Conservation (phyloP, 2,329 filamentous ascomycete species). For the Epichloe elymi region DNA sequence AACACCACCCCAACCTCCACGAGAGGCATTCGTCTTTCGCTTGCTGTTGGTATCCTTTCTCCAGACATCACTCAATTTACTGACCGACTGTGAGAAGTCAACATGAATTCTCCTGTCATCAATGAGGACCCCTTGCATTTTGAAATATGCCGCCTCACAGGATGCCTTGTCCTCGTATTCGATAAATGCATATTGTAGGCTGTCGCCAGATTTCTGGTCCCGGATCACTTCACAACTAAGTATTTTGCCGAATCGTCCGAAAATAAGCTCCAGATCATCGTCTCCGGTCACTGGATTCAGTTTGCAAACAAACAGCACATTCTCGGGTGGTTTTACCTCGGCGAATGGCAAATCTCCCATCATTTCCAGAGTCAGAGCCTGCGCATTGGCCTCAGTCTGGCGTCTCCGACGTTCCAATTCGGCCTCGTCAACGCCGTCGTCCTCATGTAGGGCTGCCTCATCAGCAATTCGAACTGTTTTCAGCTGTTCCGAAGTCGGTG, state of each 20-base stretch:
- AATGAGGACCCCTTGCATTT: slow-evolving; percentile 96
- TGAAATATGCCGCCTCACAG: slow-evolving; percentile 92
- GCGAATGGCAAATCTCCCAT: slow-evolving; percentile 95
- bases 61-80: slow-evolving; percentile 81
- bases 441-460: slow-evolving; percentile 67
- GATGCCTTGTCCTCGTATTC: slow-evolving; percentile 88
- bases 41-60: slow-evolving; percentile 74
- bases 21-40: slow-evolving; percentile 41
- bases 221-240: slow-evolving; percentile 92
- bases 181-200: slow-evolving; percentile 93
- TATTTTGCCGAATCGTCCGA: slow-evolving; percentile 91
- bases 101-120: slow-evolving; percentile 97
- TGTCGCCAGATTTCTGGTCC: slow-evolving; percentile 87
- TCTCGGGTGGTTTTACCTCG: slow-evolving; percentile 93
- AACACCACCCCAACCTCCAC: slow-evolving; percentile 84
- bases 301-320: slow-evolving; percentile 96
- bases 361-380: slow-evolving; percentile 92
- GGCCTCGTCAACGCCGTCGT: slow-evolving; percentile 61
- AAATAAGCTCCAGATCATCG: slow-evolving; percentile 88
- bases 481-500: slow-evolving; percentile 72
- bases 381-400: slow-evolving; percentile 82
- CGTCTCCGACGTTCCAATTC: slow-evolving; percentile 66
- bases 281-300: slow-evolving; percentile 93
- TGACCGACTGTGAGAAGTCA: slow-evolving; percentile 92
- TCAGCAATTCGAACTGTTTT: slow-evolving; percentile 86